Evolutionary conservation across 1,139 yeast genomes (phyloP), one percentile per base, ranked within the genome.

Genomic region (Hyphopichia fennica): DNA sequence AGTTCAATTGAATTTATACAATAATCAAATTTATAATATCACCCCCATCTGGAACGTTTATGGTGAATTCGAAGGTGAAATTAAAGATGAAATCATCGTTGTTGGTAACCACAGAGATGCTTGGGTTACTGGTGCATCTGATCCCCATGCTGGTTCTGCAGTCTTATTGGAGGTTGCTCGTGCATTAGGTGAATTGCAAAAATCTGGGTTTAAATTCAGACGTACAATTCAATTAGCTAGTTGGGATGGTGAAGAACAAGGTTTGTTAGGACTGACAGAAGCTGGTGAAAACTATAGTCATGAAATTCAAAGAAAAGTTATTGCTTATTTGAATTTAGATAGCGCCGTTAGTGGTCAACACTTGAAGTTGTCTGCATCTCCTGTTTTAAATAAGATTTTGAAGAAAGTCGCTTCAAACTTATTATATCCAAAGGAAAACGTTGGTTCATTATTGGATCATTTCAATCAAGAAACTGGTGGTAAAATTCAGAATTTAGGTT

Each of bases 71-170:
- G 65, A 67, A 50, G 79, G 78, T 30, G 66, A 62, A 47, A 65
- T 56, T 36, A 54, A 57, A 29, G 62, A 69, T 42, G 78, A 73
- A 49, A 75, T 65, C 3, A 67, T 73, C 38, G 51, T 73, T 23
- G 63, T 73, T 49, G 79, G 79, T 28, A 73, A 73, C 56, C 79
- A 73, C 52, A 60, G 77, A 45, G 79, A 73, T 51, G 77, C 78
- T 2, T 73, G 79, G 79, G 82, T 86, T 46, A 72, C 70, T 48
- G 78, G 78, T 31, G 79, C 78, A 1, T 75, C 76, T 10, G 79
- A 73, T 48, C 78, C 79, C 10, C 70, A 72, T 47, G 67, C 75
- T 15, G 79, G 78, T 1, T 65, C 73, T 27, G 71, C 78, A 3
- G 63, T 62, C 3, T 57, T 73, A 39, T 50, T 73, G 34, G 79